These are phyloP conservation scores for Phytophthora cactorum DNA, from an alignment of 352 stramenopile species.

Conservation along the genomic window DNA sequence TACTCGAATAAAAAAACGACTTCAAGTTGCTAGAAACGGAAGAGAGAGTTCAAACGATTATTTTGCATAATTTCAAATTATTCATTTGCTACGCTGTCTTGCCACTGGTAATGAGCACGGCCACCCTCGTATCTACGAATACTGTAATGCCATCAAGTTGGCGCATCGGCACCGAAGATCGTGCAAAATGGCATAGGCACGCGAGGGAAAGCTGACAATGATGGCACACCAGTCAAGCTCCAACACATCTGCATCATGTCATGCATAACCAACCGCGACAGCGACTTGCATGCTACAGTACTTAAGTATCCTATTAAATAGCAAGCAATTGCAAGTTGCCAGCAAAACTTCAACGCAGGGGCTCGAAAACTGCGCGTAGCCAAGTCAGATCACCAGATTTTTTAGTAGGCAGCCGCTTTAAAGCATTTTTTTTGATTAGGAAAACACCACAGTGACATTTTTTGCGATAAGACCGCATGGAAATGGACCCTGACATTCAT, in stretches of 20 bases:
- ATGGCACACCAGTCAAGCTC: slow-evolving; percentile 10
- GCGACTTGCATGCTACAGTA: not conserved
- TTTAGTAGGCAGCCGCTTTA: slow-evolving; percentile 12
- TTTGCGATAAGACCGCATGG: slow-evolving; percentile 26
- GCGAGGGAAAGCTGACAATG: not conserved
- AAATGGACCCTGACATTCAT: slow-evolving; percentile 25
- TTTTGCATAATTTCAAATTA: too few species aligned
- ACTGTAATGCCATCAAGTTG: not conserved
- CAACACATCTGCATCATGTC: not conserved
- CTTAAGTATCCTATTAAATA: too few species aligned
- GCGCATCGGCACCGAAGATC: slow-evolving; percentile 8
- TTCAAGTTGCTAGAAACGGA: not conserved
- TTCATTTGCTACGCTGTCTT: too few species aligned
- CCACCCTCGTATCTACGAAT: not conserved
- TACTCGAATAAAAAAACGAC: slow-evolving; percentile 5
- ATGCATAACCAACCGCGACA: slow-evolving; percentile 1
- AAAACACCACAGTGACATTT: slow-evolving; percentile 6
- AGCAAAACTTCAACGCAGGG: slow-evolving; percentile 2
- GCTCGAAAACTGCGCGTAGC: slow-evolving; percentile 3
- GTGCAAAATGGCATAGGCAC: slow-evolving; percentile 8
- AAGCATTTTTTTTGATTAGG: slow-evolving; percentile 1
- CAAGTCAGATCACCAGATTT: slow-evolving; percentile 27
- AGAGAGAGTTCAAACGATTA: not conserved
- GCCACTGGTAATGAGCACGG: not conserved
- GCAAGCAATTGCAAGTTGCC: not conserved